A percentile compares a stretch with the other conserved stretches of the same genome.
Conservation (phyloP, 495 filamentous ascomycete species). For the Elaphomyces granulatus region DNA sequence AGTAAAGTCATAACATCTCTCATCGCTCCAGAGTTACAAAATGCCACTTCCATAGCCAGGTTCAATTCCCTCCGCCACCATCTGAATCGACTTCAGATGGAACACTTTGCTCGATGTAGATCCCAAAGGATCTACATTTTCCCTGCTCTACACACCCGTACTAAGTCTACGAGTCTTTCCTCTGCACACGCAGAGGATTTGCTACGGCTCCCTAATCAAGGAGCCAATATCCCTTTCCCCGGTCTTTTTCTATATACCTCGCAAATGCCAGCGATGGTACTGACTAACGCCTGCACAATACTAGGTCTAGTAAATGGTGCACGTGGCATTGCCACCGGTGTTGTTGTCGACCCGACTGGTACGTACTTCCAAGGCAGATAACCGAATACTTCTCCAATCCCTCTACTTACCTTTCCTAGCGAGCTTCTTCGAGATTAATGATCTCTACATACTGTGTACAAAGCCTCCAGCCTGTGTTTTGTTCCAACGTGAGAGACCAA, state of each 20-base stretch:
- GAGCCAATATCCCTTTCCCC: conserved; percentile 5
- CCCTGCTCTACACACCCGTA: not conserved
- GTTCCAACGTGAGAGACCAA: conserved; percentile 6
- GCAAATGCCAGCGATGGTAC: conserved; percentile 5
- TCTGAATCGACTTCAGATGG: not conserved
- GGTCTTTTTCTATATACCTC: conserved; percentile 8
- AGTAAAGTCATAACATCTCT: not conserved
- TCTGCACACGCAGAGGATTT: not conserved
- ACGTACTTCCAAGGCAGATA: no score
- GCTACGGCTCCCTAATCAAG: conserved; percentile 1
- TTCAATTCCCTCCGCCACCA: not conserved
- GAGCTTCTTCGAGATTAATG: conserved; percentile 7
- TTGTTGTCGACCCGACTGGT: conserved; percentile 9
- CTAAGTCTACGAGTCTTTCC: not conserved
- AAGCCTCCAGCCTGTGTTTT: conserved; percentile 9
- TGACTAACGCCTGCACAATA: conserved; percentile 4
- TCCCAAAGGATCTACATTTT: not conserved
- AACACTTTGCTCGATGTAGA: not conserved
- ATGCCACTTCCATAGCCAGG: not conserved
- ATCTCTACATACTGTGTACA: conserved; percentile 10
- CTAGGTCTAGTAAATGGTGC: conserved; percentile 8
- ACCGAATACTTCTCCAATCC: conserved; percentile 4
- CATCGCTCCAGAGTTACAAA: not conserved
- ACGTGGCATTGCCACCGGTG: conserved; percentile 3
- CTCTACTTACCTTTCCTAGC: no score